phyloP scores from a whole-genome alignment of 2,329 filamentous ascomycete species.

The Scedosporium dehoogii region DNA sequence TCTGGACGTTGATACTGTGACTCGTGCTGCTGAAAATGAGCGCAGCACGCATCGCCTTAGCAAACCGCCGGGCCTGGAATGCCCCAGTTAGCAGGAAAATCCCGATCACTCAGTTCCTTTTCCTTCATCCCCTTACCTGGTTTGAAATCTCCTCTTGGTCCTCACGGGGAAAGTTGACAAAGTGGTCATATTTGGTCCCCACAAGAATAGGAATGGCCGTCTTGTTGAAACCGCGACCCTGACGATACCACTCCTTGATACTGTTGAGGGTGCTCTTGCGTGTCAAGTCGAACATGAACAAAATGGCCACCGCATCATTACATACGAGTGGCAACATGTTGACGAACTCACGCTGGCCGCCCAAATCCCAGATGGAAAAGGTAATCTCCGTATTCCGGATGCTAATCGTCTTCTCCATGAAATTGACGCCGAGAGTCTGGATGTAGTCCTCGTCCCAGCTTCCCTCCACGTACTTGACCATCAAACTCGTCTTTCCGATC shows the following conservation, averaged over 20 bases:
- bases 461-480: slow-evolving; percentile 99
- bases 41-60: slow-evolving; percentile 95
- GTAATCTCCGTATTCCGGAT: slow-evolving; percentile 99
- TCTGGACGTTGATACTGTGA: slow-evolving; percentile 99
- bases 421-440: slow-evolving; percentile 96
- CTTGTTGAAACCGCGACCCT: slow-evolving; percentile 98
- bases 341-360: slow-evolving; percentile 96
- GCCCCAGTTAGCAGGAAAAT: slow-evolving; percentile 7
- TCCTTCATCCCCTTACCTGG: slow-evolving; percentile 63
- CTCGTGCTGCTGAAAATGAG: slow-evolving; percentile 98
- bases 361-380: slow-evolving; percentile 98
- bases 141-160: slow-evolving; percentile 98
- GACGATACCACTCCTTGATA: slow-evolving; percentile 99
- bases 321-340: slow-evolving; percentile 99
- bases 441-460: slow-evolving; percentile 99
- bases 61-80: slow-evolving; percentile 79
- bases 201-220: slow-evolving; percentile 98
- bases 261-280: slow-evolving; percentile 97
- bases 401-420: slow-evolving; percentile 99
- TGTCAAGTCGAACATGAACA: slow-evolving; percentile 99
- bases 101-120: no score
- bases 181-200: slow-evolving; percentile 97
- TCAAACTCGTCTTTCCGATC: slow-evolving; percentile 96
- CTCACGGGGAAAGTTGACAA: slow-evolving; percentile 95
- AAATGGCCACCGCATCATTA: slow-evolving; percentile 95